Conservation (phyloP, 108 stramenopile genomes). For the Cylindrotheca fusiformis region DNA sequence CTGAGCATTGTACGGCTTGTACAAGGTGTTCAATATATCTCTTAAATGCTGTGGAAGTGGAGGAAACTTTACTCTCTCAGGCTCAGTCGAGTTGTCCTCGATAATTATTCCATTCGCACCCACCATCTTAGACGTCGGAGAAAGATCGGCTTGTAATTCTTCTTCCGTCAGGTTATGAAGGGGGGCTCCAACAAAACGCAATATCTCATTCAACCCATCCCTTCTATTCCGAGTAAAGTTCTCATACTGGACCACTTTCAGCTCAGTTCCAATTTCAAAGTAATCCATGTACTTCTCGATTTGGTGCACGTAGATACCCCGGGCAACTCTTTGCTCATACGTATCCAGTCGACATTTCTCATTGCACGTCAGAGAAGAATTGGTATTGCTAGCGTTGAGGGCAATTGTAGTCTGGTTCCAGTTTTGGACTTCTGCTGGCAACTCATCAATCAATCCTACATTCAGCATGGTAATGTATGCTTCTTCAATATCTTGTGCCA, state of each 20-base stretch:
- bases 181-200: conserved; percentile 5
- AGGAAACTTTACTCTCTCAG: not conserved
- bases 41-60: not conserved
- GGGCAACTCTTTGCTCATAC: too few species aligned
- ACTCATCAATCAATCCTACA: not conserved
- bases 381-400: too few species aligned
- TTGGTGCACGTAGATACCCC: conserved; percentile 23
- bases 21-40: conserved; percentile 4
- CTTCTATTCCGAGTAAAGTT: not conserved
- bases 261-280: conserved; percentile 1
- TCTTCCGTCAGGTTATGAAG: not conserved
- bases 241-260: conserved; percentile 20
- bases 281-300: conserved; percentile 9
- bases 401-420: not conserved
- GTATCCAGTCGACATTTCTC: too few species aligned
- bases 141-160: not conserved
- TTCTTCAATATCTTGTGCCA: conserved; percentile 5
- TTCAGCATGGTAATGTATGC: not conserved
- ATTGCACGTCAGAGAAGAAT: too few species aligned
- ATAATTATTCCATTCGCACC: not conserved
- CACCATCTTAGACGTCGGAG: not conserved
- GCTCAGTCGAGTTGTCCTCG: conserved; percentile 40
- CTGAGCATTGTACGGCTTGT: conserved; percentile 11
- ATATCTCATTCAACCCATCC: not conserved
- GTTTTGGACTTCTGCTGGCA: not conserved